Base-by-base conservation (phyloP, 805 yeast genomes). In the Teunomyces tritomae region DNA sequence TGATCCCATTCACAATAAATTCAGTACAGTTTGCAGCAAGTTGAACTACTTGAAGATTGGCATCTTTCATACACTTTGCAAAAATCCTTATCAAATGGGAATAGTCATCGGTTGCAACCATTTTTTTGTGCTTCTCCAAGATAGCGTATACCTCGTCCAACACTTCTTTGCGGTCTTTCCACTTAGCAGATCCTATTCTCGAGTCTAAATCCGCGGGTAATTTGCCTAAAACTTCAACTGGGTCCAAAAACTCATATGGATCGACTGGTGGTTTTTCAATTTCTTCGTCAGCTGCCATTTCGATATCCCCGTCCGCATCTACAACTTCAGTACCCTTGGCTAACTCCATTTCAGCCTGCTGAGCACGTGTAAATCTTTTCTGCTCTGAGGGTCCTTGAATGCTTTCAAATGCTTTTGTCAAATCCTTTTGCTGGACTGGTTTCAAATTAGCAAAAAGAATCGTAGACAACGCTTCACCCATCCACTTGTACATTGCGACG, bases 91-190 rank as follows among this genome's bases (percentile, higher is more conserved):
- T 67, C n/a, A 91, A 64, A 2, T 76, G 84, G 5, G 76, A 53
- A 64, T 84, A 89, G 61, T 91, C 95, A 45, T 73, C 87, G 29
- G 71, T 74, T 7, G 71, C 66, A n/a, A 70, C 72, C 42, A 84
- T 59, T 53, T 77, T 84, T 39, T 84, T 71, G 1, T 81, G 80
- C 39, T 85, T 82, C 17, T 71, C 67, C 27, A 81, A 68, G 9
- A 71, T 67, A 29, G 73, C 76, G 28, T 64, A 53, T 2, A 79
- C 74, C 52, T 83, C 90, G 42, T 88, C 92, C 47, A 94, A 72
- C 0, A 79, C 89, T 55, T 88, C 97, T 49, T 87, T 89, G 52
- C 99, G 77, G 45, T 91, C 97, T 61, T 90, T 89, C 99, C 99
- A 94, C 58, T 85, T 84, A 0, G 83, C 51, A 1, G 91, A 83